These are phyloP conservation scores for Hirsutella thompsonii DNA, from an alignment of 2,329 filamentous ascomycete genomes.

Conservation along the genomic window DNA sequence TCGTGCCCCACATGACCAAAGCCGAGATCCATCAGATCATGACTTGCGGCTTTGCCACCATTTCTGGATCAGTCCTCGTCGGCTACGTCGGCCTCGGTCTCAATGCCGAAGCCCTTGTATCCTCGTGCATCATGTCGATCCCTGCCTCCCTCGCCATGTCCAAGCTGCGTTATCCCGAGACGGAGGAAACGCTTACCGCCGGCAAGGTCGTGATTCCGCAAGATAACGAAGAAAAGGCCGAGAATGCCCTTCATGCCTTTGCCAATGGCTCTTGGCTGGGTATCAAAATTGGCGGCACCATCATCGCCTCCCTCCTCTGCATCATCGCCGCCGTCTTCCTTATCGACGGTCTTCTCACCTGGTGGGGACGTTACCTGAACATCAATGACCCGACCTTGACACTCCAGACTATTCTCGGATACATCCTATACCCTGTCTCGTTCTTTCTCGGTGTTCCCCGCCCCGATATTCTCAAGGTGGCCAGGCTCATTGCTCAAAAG, in stretches of 20 bases:
- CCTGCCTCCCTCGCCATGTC: slow-evolving; percentile 81
- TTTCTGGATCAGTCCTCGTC: slow-evolving; percentile 75
- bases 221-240: slow-evolving; percentile 60
- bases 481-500: slow-evolving; percentile 71
- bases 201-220: slow-evolving; percentile 72
- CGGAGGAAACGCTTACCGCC: slow-evolving; percentile 72
- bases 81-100: slow-evolving; percentile 77
- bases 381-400: slow-evolving; percentile 56
- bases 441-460: slow-evolving; percentile 71
- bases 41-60: slow-evolving; percentile 86
- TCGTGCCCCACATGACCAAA: slow-evolving; percentile 71
- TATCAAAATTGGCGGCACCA: slow-evolving; percentile 78
- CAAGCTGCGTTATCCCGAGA: slow-evolving; percentile 82
- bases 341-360: slow-evolving; percentile 63
- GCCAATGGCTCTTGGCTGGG: slow-evolving; percentile 76
- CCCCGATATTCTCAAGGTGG: slow-evolving; percentile 56
- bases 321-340: slow-evolving; percentile 68
- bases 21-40: slow-evolving; percentile 89
- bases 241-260: slow-evolving; percentile 75
- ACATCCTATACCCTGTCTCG: slow-evolving; percentile 64
- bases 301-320: slow-evolving; percentile 65
- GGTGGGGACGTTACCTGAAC: slow-evolving; percentile 72
- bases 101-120: slow-evolving; percentile 74
- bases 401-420: slow-evolving; percentile 63
- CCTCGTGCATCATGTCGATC: slow-evolving; percentile 91